Evolutionary conservation across 1,284 basidiomycete species (phyloP), one percentile per base, ranked within the genome.

Genomic region (Boletus sp.): DNA sequence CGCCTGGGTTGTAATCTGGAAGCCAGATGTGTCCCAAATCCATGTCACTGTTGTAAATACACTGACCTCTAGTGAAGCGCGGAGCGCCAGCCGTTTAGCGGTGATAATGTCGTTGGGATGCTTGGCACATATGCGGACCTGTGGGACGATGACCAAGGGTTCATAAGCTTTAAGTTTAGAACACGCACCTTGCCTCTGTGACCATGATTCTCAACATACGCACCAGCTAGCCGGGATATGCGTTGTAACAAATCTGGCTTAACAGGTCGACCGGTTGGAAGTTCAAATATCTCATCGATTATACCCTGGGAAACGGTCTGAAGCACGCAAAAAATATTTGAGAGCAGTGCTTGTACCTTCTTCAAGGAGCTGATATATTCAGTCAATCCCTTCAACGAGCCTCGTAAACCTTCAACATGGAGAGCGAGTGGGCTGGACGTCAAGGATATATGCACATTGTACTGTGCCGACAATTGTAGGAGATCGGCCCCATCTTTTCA

Each of bases 141-240:
- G 49, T 44, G 37, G 29, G 25, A 49, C 32, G 19, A 35, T 53
- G 41, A 44, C 33, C 33, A 45, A 23, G 4, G 32, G 35, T 13
- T 36, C 43, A 40, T 12, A 16, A 38, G 5, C 17, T n/a, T 29
- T n/a, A 17, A 1, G 12, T 29, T 23, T 43, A 50, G 33, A 44
- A 32, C 37, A 10, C 58, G 50, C 51, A 83, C 84, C 66, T 71
- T 70, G 43, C 73, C 74, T 41, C 63, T 60, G 30, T 65, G 57
- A 8, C 72, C 73, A 26, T 73, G 59, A 48, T 74, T 75, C 57
- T 84, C 79, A 10, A 80, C 64, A 53, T 81, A 80, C 2, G 81
- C 85, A 41, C 76, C 77, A 10, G 82, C 74, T 25, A 80, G 50
- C 48, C 83, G 78, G n/a, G 86, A 88, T 54, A 88, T 77, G 22